Conservation (phyloP, 352 stramenopile genomes). For the Phytopythium boreale region DNA sequence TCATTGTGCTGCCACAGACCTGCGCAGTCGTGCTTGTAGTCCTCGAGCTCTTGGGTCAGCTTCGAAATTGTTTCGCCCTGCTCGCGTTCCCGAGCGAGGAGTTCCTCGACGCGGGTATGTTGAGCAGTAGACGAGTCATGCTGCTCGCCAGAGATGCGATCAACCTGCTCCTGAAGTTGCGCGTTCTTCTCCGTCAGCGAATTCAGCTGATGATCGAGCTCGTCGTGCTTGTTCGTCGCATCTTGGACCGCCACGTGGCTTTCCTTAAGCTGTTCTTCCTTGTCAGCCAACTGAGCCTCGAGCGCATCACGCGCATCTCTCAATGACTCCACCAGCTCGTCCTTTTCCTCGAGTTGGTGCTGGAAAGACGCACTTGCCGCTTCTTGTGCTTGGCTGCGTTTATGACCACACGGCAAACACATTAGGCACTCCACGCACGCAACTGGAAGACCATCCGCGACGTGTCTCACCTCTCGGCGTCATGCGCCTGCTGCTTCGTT, state of each 20-base stretch:
- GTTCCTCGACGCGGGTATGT: constrained; percentile 9
- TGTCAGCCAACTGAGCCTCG: constrained; percentile 30
- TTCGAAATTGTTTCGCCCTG: constrained; percentile 22
- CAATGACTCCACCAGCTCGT: constrained; percentile 13
- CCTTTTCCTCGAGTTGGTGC: constrained; percentile 36
- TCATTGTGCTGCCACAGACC: constrained; percentile 79
- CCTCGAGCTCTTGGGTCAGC: constrained; percentile 53
- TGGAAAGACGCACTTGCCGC: constrained; percentile 25
- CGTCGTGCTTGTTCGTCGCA: not conserved
- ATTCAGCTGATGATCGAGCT: constrained; percentile 21
- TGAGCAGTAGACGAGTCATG: not conserved
- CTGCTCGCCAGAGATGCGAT: not conserved
- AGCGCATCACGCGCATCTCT: constrained; percentile 18
- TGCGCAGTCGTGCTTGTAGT: constrained; percentile 81
- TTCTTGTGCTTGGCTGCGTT: constrained; percentile 18
- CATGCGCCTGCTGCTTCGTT: constrained; percentile 27
- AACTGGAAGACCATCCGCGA: not conserved
- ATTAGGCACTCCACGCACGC: not conserved
- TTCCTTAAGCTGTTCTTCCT: constrained; percentile 22
- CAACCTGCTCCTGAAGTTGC: constrained; percentile 4
- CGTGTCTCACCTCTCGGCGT: constrained; percentile 17
- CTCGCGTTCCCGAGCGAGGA: constrained; percentile 30
- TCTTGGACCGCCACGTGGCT: constrained; percentile 8
- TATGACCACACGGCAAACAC: not conserved
- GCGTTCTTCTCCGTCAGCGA: constrained; percentile 24